These are phyloP conservation scores for Agaricales sp. DNA, from an alignment of 1,284 basidiomycete genomes.

Conservation along the genomic window DNA sequence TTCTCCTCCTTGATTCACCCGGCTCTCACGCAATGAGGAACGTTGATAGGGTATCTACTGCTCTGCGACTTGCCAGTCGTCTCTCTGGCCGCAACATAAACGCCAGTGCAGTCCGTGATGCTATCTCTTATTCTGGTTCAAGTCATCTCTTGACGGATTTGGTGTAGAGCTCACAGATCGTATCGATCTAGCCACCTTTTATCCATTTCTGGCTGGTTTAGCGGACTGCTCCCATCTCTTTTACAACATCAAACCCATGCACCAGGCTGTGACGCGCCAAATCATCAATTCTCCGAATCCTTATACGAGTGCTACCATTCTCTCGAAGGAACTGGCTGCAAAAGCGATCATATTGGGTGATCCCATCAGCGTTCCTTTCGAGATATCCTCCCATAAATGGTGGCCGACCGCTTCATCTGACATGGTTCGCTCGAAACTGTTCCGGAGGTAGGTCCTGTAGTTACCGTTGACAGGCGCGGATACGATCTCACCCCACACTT, in stretches of 20 bases:
- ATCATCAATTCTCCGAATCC: constrained; percentile 28
- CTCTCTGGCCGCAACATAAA: background rate
- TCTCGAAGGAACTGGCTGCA: constrained; percentile 22
- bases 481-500: background rate
- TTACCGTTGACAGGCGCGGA: background rate
- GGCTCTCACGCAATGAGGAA: background rate
- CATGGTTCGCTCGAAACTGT: constrained; percentile 20
- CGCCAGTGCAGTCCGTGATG: background rate
- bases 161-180: constrained; percentile 21
- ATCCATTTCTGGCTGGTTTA: constrained; percentile 26
- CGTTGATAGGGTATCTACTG: background rate
- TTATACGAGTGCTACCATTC: constrained; percentile 8
- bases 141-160: background rate
- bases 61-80: background rate
- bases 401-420: constrained; percentile 18
- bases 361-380: constrained; percentile 4
- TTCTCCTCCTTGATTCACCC: background rate
- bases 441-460: constrained; percentile 17
- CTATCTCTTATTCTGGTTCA: background rate
- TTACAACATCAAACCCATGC: constrained; percentile 15
- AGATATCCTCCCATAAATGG: constrained; percentile 13
- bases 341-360: constrained; percentile 25
- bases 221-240: constrained; percentile 15
- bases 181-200: constrained; percentile 25
- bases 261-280: constrained; percentile 21